Evolutionary conservation across 2,329 filamentous ascomycete genomes (phyloP), one percentile per base, ranked within the genome.

Genomic region (Diplocarpon mali): DNA sequence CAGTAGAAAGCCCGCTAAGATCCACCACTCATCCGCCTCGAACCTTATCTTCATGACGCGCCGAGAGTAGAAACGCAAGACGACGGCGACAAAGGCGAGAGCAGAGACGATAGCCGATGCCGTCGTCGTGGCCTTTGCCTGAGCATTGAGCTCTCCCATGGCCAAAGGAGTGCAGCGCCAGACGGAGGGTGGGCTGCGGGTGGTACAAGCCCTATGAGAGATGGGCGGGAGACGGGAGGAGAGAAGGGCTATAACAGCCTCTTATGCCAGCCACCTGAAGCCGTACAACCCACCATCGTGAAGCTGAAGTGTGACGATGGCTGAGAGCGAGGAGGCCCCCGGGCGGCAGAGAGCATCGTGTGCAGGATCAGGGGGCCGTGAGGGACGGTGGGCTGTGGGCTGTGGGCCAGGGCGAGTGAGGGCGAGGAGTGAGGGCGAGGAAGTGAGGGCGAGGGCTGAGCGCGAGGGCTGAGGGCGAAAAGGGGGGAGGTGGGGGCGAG

Each of bases 1-100:
- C 13, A 29, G 15, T 3, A 42, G 13, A 10, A 42, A 32, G 16
- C 40, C 40, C 2, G 34, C 14, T 2, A 42, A 32, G 9, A 42
- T 42, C 40, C 40, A 42, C 40, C 40, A 42, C 13, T 42, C 40
- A 29, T 42, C 40, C 7, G 40, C 16, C 7, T 20, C 16, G 35
- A 28, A 42, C 4, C 31, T 17, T 13, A 24, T 24, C 9, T 35
- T 42, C n/a, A 35, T 42, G 8, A 42, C 28, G 9, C 40, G 32
- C 10, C 40, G 31, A 42, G 40, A 35, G 16, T 32, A 42, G 17
- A 42, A 42, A 16, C 40, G 32, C 30, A 42, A 35, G 9, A 32
- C 40, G 16, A 42, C 40, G 35, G 40, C 27, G 27, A 42, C 28
- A 2, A 35, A 17, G 35, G 40, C 40, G 17, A 42, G 15, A 10